Percentiles rank a stretch among this genome's conserved stretches.
phyloP scores from a whole-genome alignment of 2,329 filamentous ascomycete species.

The Penicillium capsulatum region DNA sequence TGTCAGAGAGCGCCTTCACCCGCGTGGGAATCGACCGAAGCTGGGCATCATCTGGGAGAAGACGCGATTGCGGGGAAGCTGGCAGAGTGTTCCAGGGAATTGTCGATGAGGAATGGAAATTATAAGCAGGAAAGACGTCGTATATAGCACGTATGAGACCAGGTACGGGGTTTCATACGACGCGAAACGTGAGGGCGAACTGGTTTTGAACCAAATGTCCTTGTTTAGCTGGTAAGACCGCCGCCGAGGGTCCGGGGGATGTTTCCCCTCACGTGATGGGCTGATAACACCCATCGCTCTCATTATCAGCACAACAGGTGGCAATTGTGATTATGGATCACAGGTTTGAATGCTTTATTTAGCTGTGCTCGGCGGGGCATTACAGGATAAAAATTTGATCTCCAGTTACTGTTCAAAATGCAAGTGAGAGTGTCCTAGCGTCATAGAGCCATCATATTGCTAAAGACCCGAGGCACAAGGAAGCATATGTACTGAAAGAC shows the following conservation, averaged over 20 bases:
- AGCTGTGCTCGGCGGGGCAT: no score
- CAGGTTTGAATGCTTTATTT: no score
- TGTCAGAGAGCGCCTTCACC: conserved; percentile 24
- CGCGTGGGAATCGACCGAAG: conserved; percentile 30
- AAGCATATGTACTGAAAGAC: conserved; percentile 20
- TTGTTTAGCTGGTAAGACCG: no score
- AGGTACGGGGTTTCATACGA: no score
- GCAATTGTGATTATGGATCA: no score
- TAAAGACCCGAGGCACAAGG: conserved; percentile 8
- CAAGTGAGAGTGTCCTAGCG: not conserved
- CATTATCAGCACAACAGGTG: no score
- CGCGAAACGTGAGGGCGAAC: no score
- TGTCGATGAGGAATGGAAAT: no score
- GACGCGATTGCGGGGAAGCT: conserved; percentile 38
- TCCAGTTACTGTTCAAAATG: no score
- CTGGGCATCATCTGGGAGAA: conserved; percentile 33
- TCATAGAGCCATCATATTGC: conserved; percentile 5
- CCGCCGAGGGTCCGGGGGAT: not conserved
- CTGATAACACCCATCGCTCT: conserved; percentile 4
- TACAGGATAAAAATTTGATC: no score
- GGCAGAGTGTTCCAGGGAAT: conserved; percentile 1
- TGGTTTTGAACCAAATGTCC: not conserved
- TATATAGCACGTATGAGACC: not conserved
- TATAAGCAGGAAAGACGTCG: no score
- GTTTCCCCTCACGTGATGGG: conserved; percentile 3